phyloP scores from a whole-genome alignment of 2,329 filamentous ascomycete genomes.

The Westerdykella aurantiaca region DNA sequence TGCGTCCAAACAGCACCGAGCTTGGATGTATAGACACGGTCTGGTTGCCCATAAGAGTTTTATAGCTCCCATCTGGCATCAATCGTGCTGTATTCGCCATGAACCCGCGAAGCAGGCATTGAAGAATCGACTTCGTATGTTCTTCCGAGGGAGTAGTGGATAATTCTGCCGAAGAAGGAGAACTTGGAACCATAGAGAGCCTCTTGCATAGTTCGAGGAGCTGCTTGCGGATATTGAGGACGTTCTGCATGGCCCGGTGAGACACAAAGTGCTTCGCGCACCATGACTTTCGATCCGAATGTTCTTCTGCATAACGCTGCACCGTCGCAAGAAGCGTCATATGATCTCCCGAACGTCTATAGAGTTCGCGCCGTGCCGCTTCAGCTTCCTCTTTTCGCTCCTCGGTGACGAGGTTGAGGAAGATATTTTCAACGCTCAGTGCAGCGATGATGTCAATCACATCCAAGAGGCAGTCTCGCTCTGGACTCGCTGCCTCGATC shows the following conservation, averaged over 20 bases:
- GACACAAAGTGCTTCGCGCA: constrained; percentile 54
- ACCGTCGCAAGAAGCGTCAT: constrained; percentile 57
- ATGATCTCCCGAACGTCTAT: constrained; percentile 58
- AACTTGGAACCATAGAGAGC: constrained; percentile 34
- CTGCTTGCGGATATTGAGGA: constrained; percentile 61
- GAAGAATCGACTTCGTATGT: constrained; percentile 48
- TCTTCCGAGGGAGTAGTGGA: constrained; percentile 34
- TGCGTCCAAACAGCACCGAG: constrained; percentile 53
- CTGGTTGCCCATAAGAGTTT: constrained; percentile 57
- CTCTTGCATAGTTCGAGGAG: constrained; percentile 51
- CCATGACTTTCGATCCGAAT: constrained; percentile 55
- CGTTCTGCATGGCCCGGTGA: constrained; percentile 60
- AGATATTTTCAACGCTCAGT: constrained; percentile 60
- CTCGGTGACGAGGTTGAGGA: constrained; percentile 54
- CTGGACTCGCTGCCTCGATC: constrained; percentile 66
- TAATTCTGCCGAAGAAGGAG: constrained; percentile 8
- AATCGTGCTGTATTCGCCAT: constrained; percentile 55
- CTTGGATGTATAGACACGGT: constrained; percentile 58
- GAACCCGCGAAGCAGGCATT: constrained; percentile 55
- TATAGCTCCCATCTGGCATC: constrained; percentile 57
- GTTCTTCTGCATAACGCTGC: constrained; percentile 54
- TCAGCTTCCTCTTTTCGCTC: constrained; percentile 56
- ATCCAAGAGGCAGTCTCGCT: constrained; percentile 69
- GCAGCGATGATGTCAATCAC: constrained; percentile 76
- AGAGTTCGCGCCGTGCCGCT: constrained; percentile 50